phyloP scores from a whole-genome alignment of 257 asterid genomes.

The Scutellaria galericulata region DNA sequence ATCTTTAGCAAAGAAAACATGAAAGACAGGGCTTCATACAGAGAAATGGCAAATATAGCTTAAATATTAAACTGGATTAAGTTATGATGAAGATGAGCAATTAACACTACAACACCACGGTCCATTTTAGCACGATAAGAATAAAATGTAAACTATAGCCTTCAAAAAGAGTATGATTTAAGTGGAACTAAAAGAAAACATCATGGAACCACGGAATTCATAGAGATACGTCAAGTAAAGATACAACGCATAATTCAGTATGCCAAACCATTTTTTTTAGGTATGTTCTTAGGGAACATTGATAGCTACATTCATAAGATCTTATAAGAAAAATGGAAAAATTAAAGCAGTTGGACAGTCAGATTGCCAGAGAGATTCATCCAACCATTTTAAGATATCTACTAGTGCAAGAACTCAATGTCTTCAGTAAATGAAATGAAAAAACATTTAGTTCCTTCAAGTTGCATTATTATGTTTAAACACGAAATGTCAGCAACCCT shows the following conservation, averaged over 20 bases:
- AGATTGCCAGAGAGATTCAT: not conserved
- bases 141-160: not conserved
- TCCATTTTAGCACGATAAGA: not conserved
- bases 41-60: not conserved
- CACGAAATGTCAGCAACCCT: not conserved
- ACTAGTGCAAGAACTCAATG: not conserved
- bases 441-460: slow-evolving; percentile 17
- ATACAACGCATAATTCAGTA: not conserved
- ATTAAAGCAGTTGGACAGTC: not conserved
- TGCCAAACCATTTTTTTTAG: not conserved
- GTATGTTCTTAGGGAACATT: not conserved
- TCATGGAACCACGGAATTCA: not conserved
- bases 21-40: not conserved
- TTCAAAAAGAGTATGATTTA: not conserved
- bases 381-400: not conserved
- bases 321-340: not conserved
- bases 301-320: not conserved
- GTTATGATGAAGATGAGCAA: not conserved
- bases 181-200: not conserved
- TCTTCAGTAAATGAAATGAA: not conserved
- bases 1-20: slow-evolving; percentile 33
- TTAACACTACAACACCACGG: not conserved
- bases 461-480: slow-evolving; percentile 4
- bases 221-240: not conserved
- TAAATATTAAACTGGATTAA: not conserved